Percentiles rank a stretch among this genome's conserved stretches.
These are phyloP conservation scores for Botrytis paeoniae DNA, from an alignment of 2,329 filamentous ascomycete genomes.

Conservation along the genomic window DNA sequence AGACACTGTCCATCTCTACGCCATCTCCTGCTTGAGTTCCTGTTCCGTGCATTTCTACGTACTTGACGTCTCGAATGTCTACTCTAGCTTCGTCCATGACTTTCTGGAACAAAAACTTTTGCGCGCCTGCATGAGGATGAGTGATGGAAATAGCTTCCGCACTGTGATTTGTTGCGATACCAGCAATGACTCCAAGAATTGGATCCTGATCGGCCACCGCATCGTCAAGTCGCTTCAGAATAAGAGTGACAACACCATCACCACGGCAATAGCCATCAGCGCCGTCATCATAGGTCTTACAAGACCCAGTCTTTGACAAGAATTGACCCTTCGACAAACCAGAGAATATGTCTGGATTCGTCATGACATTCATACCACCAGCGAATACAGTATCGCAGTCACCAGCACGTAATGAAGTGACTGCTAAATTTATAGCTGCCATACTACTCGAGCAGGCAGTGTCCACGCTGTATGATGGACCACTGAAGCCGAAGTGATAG, in stretches of 20 bases:
- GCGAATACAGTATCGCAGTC: conserved; percentile 46
- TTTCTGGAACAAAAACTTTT: conserved; percentile 19
- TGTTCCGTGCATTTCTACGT: conserved; percentile 25
- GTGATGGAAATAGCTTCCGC: not conserved
- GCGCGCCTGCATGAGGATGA: conserved; percentile 20
- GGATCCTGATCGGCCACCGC: conserved; percentile 53
- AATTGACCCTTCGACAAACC: conserved; percentile 44
- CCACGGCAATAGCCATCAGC: conserved; percentile 26
- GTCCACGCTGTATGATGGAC: conserved; percentile 55
- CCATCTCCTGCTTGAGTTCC: conserved; percentile 23
- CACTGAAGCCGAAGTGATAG: conserved; percentile 43
- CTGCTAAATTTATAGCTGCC: conserved; percentile 52
- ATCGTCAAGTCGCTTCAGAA: conserved; percentile 47
- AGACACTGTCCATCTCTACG: conserved; percentile 21
- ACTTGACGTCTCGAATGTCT: conserved; percentile 19
- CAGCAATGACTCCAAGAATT: conserved; percentile 52
- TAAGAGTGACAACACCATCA: conserved; percentile 48
- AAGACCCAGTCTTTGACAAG: conserved; percentile 29
- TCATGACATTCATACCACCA: conserved; percentile 40
- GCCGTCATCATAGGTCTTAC: conserved; percentile 42
- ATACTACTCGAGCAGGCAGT: conserved; percentile 58
- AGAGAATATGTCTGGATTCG: conserved; percentile 25
- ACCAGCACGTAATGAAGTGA: conserved; percentile 47
- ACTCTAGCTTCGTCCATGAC: conserved; percentile 20
- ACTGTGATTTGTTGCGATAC: conserved; percentile 44